Conservation (phyloP, 1,284 basidiomycete species). For the Xanthoconium separans region DNA sequence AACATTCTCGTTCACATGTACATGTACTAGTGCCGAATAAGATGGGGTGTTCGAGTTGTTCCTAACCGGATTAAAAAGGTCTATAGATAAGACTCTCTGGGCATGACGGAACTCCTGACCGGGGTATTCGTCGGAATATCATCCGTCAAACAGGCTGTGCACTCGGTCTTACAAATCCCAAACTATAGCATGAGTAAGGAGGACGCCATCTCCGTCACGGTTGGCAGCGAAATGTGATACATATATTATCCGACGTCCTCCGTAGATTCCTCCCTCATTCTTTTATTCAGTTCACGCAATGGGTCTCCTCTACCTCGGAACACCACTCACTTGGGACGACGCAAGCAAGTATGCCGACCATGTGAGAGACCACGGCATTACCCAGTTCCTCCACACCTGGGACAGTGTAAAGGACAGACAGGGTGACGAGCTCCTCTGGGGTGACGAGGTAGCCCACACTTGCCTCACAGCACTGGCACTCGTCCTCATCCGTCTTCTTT, state of each 20-base stretch:
- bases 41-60: background rate
- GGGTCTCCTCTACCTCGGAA: slow-evolving; percentile 95
- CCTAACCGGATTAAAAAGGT: background rate
- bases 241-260: background rate
- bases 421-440: slow-evolving; percentile 97
- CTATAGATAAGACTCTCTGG: background rate
- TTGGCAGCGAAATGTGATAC: slow-evolving; percentile 3
- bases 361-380: slow-evolving; percentile 90
- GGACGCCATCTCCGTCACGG: background rate
- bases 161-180: slow-evolving; percentile 23
- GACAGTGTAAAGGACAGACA: slow-evolving; percentile 86
- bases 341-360: slow-evolving; percentile 87
- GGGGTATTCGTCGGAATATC: background rate
- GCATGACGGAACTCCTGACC: background rate
- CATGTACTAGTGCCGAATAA: too few relatives aligned
- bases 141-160: background rate
- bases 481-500: slow-evolving; percentile 8
- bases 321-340: slow-evolving; percentile 91
- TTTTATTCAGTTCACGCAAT: slow-evolving; percentile 44
- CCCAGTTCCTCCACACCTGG: slow-evolving; percentile 95
- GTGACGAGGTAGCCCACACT: slow-evolving; percentile 78
- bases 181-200: slow-evolving; percentile 21
- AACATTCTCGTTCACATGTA: slow-evolving; percentile 10
- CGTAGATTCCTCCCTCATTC: background rate
- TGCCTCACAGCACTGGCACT: background rate